Percentiles rank a stretch among this genome's conserved stretches.
Evolutionary conservation across 2,329 filamentous ascomycete genomes (phyloP).

Genomic region (Xylogone sp.): DNA sequence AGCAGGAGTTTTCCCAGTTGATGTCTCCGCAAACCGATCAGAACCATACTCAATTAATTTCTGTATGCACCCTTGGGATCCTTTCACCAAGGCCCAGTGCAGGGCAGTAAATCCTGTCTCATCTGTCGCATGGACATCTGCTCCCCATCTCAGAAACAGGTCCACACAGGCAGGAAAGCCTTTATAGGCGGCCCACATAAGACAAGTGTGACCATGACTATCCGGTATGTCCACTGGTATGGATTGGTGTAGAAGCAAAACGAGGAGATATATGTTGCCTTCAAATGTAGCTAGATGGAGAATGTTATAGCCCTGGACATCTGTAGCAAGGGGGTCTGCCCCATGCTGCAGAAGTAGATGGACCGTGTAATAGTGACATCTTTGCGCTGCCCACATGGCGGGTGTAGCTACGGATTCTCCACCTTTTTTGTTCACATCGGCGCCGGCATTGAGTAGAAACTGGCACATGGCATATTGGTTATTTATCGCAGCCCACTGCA

Average conservation of each 20-base stretch:
- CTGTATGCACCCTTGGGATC: conserved; percentile 81
- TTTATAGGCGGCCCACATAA: conserved; percentile 99
- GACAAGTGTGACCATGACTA: conserved; percentile 82
- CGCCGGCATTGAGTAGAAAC: conserved; percentile 74
- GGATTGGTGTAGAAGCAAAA: conserved; percentile 88
- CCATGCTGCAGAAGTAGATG: conserved; percentile 87
- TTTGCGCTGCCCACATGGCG: conserved; percentile 94
- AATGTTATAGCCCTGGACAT: conserved; percentile 96
- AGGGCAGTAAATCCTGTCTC: conserved; percentile 92
- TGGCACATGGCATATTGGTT: conserved; percentile 98
- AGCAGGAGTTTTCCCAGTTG: conserved; percentile 84
- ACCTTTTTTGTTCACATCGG: conserved; percentile 91
- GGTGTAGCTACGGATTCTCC: conserved; percentile 93
- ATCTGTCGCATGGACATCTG: conserved; percentile 84
- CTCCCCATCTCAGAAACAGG: conserved; percentile 89
- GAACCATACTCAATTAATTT: conserved; percentile 95
- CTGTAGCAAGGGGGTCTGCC: conserved; percentile 86
- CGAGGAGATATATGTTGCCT: conserved; percentile 86
- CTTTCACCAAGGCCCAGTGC: conserved; percentile 96
- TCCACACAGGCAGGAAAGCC: conserved; percentile 91
- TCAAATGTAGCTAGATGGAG: conserved; percentile 96
- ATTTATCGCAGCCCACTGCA: conserved; percentile 96
- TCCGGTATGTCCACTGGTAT: conserved; percentile 92
- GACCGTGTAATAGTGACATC: conserved; percentile 95
- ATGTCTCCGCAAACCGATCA: conserved; percentile 86